These are phyloP conservation scores for Boletus barrowsii DNA, from an alignment of 768 basidiomycete species.

Conservation along the genomic window DNA sequence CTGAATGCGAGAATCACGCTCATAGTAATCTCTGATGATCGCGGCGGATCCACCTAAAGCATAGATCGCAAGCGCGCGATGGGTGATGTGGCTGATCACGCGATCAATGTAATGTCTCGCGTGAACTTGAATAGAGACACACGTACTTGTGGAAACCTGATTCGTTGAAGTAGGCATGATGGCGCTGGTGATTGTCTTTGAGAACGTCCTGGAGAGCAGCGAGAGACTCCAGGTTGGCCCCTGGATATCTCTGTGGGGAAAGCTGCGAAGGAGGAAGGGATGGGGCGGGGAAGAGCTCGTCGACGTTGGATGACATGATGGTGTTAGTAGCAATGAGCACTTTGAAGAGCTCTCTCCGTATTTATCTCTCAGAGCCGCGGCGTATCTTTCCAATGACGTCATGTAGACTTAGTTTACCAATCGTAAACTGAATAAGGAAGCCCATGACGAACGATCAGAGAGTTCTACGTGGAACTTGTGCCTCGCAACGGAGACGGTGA, in stretches of 20 bases:
- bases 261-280: conserved; percentile 24
- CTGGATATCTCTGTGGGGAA: conserved; percentile 28
- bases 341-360: no score
- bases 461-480: no score
- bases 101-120: not conserved
- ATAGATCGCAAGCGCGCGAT: conserved; percentile 31
- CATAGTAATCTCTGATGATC: conserved; percentile 26
- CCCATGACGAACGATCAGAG: no score
- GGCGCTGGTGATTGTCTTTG: conserved; percentile 46
- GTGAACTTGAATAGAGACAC: not conserved
- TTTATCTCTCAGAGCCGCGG: no score
- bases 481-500: no score
- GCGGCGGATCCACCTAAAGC: conserved; percentile 24
- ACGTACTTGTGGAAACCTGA: conserved; percentile 52
- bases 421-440: no score
- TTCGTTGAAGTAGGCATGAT: conserved; percentile 50
- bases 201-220: conserved; percentile 31
- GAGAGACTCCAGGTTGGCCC: conserved; percentile 22
- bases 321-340: no score
- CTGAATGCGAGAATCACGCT: conserved; percentile 18
- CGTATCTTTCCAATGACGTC: no score
- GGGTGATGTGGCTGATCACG: conserved; percentile 25
- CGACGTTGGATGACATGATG: conserved; percentile 16
- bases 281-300: conserved; percentile 26
- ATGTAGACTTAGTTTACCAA: no score